These are phyloP conservation scores for Cetraspora pellucida DNA, from an alignment of 192 early-diverging fungal species.

Conservation along the genomic window DNA sequence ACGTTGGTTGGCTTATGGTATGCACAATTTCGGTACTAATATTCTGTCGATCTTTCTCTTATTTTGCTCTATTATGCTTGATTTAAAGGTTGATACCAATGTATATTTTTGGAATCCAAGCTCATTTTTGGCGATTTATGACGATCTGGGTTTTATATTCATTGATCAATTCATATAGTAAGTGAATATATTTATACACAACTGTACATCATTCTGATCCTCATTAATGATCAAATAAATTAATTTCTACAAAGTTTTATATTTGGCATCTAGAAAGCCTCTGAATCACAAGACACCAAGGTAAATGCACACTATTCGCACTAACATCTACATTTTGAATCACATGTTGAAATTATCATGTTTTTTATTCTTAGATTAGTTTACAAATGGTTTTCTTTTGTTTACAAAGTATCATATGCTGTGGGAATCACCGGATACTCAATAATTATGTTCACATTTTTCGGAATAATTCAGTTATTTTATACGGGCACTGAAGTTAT, in stretches of 20 bases:
- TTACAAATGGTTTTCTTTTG: conserved; percentile 62
- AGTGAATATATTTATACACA: neutral
- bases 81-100: conserved; percentile 25
- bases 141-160: conserved; percentile 31
- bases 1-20: conserved; percentile 56
- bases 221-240: conserved; percentile 32
- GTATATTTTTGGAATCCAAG: conserved; percentile 25
- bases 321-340: neutral
- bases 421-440: conserved; percentile 57
- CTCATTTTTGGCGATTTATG: conserved; percentile 29
- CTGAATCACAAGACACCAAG: conserved; percentile 60
- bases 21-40: neutral
- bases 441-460: conserved; percentile 56
- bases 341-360: neutral
- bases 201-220: conserved; percentile 35
- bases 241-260: conserved; percentile 49
- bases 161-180: conserved; percentile 17
- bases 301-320: conserved; percentile 29
- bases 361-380: conserved; percentile 46
- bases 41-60: neutral
- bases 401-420: conserved; percentile 62
- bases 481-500: conserved; percentile 41
- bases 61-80: neutral
- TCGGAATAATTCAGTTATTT: conserved; percentile 53
- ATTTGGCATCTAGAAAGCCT: conserved; percentile 59